These are phyloP conservation scores for Paradendryphiella salina DNA, from an alignment of 2,329 filamentous ascomycete genomes.

Conservation along the genomic window DNA sequence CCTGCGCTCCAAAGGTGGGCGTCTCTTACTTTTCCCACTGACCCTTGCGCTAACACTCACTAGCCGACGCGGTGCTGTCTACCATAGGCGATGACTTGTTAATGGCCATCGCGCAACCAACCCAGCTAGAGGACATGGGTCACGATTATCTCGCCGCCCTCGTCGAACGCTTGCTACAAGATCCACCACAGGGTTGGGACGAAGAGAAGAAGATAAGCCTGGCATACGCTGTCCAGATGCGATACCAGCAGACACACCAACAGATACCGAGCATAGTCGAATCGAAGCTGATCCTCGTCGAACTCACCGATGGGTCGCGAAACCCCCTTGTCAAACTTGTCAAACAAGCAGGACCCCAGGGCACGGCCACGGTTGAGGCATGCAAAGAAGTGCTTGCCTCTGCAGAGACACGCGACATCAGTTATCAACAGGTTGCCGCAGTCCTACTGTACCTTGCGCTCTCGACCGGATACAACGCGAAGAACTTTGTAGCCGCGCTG, in stretches of 20 bases:
- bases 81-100: constrained; percentile 78
- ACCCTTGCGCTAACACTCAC: constrained; percentile 22
- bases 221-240: constrained; percentile 60
- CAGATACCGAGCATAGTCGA: constrained; percentile 71
- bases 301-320: constrained; percentile 64
- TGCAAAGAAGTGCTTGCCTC: constrained; percentile 62
- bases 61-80: constrained; percentile 88
- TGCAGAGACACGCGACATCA: constrained; percentile 66
- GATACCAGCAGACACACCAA: constrained; percentile 67
- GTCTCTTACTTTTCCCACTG: neutral
- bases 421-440: constrained; percentile 79
- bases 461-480: constrained; percentile 66
- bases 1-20: constrained; percentile 82
- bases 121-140: constrained; percentile 67
- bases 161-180: constrained; percentile 82
- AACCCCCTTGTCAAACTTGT: constrained; percentile 66
- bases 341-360: constrained; percentile 72
- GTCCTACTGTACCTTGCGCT: constrained; percentile 73
- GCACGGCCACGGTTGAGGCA: constrained; percentile 74
- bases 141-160: constrained; percentile 75
- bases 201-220: constrained; percentile 72
- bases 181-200: constrained; percentile 84
- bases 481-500: constrained; percentile 65
- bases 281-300: constrained; percentile 69
- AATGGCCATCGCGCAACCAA: constrained; percentile 68